Base-by-base conservation (phyloP, 768 basidiomycete species). In the Calocera cornea region DNA sequence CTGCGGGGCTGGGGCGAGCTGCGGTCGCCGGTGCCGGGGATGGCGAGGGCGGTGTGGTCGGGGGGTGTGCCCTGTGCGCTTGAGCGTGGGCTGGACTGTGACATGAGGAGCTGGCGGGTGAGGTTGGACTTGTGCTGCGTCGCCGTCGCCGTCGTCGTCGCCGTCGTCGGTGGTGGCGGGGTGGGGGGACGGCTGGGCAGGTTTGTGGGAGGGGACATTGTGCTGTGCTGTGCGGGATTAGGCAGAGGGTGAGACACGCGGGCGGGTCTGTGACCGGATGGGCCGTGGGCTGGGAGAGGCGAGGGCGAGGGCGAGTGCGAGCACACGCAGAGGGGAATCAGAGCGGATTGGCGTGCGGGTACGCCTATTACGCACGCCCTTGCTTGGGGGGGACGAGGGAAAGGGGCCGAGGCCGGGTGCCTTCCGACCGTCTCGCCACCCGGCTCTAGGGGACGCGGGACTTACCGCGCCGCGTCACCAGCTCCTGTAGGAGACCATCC, bases 41-140 rank as follows among this genome's bases (percentile, higher is more conserved):
- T 47, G 19, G 44, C 24, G 14, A 60, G 31, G 14, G 16, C 54
- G 10, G 54, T 10, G 31, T 11, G 31, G 44, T 17, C 24, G 7
- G 16, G 27, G 14, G 54, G 54, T 5, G 54, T 60, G 54, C 19
- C 16, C 8, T 11, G 27, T 33, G 54, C 54, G 11, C 2, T 5
- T 22, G 54, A 60, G 54, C 27, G 31, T 19, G 19, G 8, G 22
- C 22, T 50, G 14, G 49, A 50, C 11, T 50, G 10, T 8, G 49
- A 14, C 54, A 60, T 60, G 54, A 60, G 54, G 14, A 60, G 54
- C 19, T 60, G 54, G 31, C 54, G 54, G 31, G 54, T 60, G 54
- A 60, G 54, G 31, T 60, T 60, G 22, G 54, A 60, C 24, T 29
- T 12, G 54, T 60, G 54, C 14, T n/a, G n/a, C n/a, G n/a, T n/a